Conservation (phyloP, 2,329 filamentous ascomycete genomes). For the Aspergillus sp. region DNA sequence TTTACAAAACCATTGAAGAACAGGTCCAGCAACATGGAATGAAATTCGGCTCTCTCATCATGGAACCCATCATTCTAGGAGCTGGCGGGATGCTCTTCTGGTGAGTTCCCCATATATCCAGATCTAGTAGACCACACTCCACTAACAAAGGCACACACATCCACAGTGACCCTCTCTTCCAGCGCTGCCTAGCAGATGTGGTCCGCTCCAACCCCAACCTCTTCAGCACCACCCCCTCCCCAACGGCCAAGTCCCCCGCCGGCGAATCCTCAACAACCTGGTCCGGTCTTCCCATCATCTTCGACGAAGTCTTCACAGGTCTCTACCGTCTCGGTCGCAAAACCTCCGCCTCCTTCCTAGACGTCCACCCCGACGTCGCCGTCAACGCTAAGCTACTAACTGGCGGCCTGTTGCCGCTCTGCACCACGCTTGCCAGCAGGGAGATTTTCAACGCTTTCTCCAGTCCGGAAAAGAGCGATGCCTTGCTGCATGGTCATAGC, state of each 20-base stretch:
- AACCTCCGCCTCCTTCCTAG: conserved; percentile 65
- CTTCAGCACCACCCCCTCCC: conserved; percentile 34
- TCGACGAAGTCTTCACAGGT: conserved; percentile 85
- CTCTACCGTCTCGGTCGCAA: conserved; percentile 74
- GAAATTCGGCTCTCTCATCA: conserved; percentile 71
- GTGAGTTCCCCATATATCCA: conserved; percentile 43
- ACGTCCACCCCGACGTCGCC: conserved; percentile 65
- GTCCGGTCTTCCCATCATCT: conserved; percentile 72
- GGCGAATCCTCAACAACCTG: conserved; percentile 41
- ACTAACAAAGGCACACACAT: conserved; percentile 2
- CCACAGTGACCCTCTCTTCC: conserved; percentile 71
- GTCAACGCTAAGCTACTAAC: conserved; percentile 82
- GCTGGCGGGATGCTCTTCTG: conserved; percentile 81
- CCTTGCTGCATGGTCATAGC: conserved; percentile 77
- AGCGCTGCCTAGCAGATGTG: conserved; percentile 63
- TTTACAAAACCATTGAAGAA: conserved; percentile 49
- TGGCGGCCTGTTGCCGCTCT: conserved; percentile 72
- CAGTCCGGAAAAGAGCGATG: conserved; percentile 69
- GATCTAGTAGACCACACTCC: neutral
- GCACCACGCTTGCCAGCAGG: conserved; percentile 69
- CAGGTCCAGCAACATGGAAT: conserved; percentile 53
- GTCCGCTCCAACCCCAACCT: conserved; percentile 57
- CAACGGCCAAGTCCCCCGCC: neutral
- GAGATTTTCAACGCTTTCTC: conserved; percentile 68
- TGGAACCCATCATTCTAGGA: conserved; percentile 76